Conservation (phyloP, 768 basidiomycete genomes). For the Termitomyces sp. region DNA sequence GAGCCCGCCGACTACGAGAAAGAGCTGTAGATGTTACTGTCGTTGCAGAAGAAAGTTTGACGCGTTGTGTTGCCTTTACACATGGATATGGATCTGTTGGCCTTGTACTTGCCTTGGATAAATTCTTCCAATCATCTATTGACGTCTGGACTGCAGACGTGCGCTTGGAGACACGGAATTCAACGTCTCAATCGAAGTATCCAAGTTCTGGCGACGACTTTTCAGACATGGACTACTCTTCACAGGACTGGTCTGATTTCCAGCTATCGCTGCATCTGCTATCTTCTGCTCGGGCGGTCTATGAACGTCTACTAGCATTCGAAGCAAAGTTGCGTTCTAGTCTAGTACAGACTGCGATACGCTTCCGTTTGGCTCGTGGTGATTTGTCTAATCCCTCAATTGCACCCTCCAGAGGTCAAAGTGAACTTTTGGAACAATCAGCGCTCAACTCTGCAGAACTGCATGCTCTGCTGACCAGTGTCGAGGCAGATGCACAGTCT, state of each 20-base stretch:
- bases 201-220: conserved; percentile 53
- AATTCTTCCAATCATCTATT: conserved; percentile 66
- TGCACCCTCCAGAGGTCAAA: conserved; percentile 60
- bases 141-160: conserved; percentile 55
- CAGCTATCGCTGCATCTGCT: conserved; percentile 80
- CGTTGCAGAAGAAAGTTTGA: conserved; percentile 74
- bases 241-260: conserved; percentile 85
- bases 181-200: conserved; percentile 21
- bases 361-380: conserved; percentile 50
- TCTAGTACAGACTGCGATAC: conserved; percentile 53
- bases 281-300: conserved; percentile 69
- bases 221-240: conserved; percentile 78
- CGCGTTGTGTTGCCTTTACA: conserved; percentile 74
- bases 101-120: conserved; percentile 70
- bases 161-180: conserved; percentile 27
- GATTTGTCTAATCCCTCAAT: conserved; percentile 52
- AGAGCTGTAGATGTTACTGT: conserved; percentile 69
- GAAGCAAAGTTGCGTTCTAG: conserved; percentile 62
- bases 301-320: conserved; percentile 61
- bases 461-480: conserved; percentile 49
- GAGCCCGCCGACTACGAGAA: conserved; percentile 68
- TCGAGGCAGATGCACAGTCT: conserved; percentile 36
- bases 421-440: conserved; percentile 77
- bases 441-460: conserved; percentile 79
- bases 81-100: conserved; percentile 82